These are phyloP conservation scores for Boechera divaricarpa DNA, from an alignment of 345 rosid genomes.

Conservation along the genomic window DNA sequence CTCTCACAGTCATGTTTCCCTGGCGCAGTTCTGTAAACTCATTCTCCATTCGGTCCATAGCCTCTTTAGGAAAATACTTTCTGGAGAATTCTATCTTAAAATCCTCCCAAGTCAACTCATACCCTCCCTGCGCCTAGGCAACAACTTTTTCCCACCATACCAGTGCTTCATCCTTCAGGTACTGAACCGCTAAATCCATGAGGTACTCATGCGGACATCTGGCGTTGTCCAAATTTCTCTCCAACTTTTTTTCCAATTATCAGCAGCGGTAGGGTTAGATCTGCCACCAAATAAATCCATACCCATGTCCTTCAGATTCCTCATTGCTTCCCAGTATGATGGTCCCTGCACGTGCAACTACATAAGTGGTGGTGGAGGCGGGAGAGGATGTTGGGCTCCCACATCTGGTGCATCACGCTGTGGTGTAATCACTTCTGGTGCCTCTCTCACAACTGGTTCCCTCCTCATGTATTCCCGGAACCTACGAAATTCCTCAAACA, in stretches of 20 bases:
- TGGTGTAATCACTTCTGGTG: not conserved
- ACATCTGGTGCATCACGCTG: accelerated
- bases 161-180: not conserved
- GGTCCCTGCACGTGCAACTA: not conserved
- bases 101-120: no score
- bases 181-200: not conserved
- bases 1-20: not conserved
- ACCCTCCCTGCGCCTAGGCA: no score
- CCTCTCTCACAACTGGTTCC: not conserved
- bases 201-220: not conserved
- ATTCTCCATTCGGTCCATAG: no score
- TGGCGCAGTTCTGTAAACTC: no score
- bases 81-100: no score
- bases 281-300: not conserved
- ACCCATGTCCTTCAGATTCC: not conserved
- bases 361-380: not conserved
- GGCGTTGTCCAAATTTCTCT: not conserved
- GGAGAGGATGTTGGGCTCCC: not conserved
- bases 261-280: not conserved
- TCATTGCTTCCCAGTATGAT: not conserved
- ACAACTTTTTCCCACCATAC: not conserved
- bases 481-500: not conserved
- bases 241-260: not conserved
- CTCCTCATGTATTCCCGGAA: not conserved
- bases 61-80: no score